These are phyloP conservation scores for Torulaspora quercuum DNA, from an alignment of 805 yeast genomes.

Conservation along the genomic window DNA sequence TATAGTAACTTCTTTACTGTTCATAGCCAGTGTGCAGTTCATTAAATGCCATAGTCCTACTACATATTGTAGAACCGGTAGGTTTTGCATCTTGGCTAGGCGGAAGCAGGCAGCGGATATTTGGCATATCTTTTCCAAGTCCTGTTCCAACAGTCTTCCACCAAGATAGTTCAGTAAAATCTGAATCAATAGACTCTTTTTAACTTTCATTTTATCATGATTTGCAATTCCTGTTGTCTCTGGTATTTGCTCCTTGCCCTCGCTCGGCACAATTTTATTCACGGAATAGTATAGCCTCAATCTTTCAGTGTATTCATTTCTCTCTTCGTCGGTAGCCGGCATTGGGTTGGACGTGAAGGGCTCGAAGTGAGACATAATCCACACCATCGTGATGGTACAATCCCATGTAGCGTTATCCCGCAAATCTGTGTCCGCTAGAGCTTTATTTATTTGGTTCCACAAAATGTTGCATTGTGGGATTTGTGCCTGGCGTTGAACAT, in stretches of 20 bases:
- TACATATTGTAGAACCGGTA: constrained; percentile 25
- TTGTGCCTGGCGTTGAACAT: constrained; percentile 13
- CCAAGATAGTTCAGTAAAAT: constrained; percentile 32
- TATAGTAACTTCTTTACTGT: constrained; percentile 29
- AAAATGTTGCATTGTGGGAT: constrained; percentile 16
- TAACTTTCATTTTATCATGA: constrained; percentile 19
- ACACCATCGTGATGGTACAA: constrained; percentile 28
- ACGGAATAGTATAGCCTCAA: constrained; percentile 23
- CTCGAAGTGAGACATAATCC: constrained; percentile 33
- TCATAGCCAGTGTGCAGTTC: constrained; percentile 34
- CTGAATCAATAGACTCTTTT: constrained; percentile 29
- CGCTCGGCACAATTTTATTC: constrained; percentile 21
- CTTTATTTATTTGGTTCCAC: constrained; percentile 22
- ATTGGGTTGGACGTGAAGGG: constrained; percentile 32
- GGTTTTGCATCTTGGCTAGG: constrained; percentile 24
- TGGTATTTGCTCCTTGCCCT: constrained; percentile 2
- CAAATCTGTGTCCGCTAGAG: constrained; percentile 16
- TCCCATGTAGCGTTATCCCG: constrained; percentile 28
- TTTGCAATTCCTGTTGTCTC: background rate
- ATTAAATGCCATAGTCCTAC: constrained; percentile 35
- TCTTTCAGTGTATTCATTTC: constrained; percentile 18
- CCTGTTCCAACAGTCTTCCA: constrained; percentile 32
- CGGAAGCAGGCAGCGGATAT: constrained; percentile 31
- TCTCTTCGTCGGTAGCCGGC: constrained; percentile 28
- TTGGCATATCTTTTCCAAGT: constrained; percentile 25